A percentile compares a stretch with the other conserved stretches of the same genome.
Evolutionary conservation across 208 protist species (phyloP).

Genomic region (Acanthamoeba rhysodes): DNA sequence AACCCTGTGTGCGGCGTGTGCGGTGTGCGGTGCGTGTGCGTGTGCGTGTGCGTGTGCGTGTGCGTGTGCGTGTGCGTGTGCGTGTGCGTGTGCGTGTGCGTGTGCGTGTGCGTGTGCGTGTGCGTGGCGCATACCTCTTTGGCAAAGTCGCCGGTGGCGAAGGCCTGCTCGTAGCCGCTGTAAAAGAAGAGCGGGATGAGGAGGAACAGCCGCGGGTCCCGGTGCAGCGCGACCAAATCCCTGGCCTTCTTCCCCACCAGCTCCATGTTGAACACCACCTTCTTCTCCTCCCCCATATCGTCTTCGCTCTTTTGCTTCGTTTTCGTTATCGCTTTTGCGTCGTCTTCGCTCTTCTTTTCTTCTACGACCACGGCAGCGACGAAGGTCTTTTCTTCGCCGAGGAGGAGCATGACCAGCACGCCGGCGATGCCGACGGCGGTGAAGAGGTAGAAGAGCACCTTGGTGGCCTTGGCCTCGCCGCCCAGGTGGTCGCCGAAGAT

Average conservation of each 20-base stretch:
- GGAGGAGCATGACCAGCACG: conserved; percentile 18
- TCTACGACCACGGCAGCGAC: not conserved
- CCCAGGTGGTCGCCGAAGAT: not conserved
- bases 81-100: no score
- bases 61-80: no score
- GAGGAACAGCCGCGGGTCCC: conserved; percentile 57
- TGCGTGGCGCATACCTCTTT: no score
- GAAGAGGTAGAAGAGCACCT: conserved; percentile 43
- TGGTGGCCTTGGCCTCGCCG: conserved; percentile 7
- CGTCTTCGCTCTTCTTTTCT: not conserved
- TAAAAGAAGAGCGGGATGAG: conserved; percentile 57
- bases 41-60: no score
- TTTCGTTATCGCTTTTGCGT: not conserved
- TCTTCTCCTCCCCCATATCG: not conserved
- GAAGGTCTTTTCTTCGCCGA: not conserved
- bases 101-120: no score
- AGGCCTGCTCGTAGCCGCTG: conserved; percentile 54
- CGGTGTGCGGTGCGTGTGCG: no score
- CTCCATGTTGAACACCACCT: not conserved
- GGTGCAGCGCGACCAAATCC: not conserved
- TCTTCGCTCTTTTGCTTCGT: not conserved
- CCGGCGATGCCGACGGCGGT: conserved; percentile 10
- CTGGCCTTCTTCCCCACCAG: conserved; percentile 21
- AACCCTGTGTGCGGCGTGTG: no score
- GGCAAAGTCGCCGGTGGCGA: conserved; percentile 49